Percentiles rank a stretch among this genome's conserved stretches.
Conservation (phyloP, 140 eudicot genomes). For the Senecio squalidus region DNA sequence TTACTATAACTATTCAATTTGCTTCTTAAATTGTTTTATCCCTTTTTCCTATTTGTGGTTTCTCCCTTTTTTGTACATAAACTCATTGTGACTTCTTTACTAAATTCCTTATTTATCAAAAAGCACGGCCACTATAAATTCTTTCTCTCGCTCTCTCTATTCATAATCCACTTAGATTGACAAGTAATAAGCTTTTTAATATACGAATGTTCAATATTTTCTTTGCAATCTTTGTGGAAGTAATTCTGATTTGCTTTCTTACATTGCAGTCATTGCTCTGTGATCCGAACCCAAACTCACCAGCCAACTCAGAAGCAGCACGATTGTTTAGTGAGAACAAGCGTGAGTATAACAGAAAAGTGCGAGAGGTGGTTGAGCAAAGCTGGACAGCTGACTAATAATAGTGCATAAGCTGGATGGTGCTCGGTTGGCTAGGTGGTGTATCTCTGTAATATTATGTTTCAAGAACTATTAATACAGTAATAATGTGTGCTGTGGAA, state of each 20-base stretch:
- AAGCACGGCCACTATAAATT: too few relatives aligned
- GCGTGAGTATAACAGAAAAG: constrained; percentile 73
- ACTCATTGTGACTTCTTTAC: too few relatives aligned
- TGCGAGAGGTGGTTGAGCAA: constrained; percentile 74
- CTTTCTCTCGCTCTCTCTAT: too few relatives aligned
- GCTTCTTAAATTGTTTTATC: neutral
- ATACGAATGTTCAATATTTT: too few relatives aligned
- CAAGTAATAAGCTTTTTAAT: too few relatives aligned
- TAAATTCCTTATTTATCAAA: too few relatives aligned
- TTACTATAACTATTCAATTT: neutral
- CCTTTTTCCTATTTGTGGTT: neutral
- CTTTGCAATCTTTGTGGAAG: too few relatives aligned
- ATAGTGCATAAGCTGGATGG: neutral
- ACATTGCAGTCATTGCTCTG: constrained; percentile 58
- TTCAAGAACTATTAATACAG: constrained; percentile 15
- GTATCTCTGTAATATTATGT: constrained; percentile 20
- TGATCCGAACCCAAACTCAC: constrained; percentile 79
- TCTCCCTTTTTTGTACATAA: neutral
- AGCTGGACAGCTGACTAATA: constrained; percentile 83
- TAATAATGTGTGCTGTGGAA: constrained; percentile 27
- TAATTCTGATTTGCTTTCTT: constrained; percentile 14
- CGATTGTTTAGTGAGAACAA: constrained; percentile 70
- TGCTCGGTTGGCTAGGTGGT: constrained; percentile 17
- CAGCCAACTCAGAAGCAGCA: constrained; percentile 86
- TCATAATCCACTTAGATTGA: too few relatives aligned